Evolutionary conservation across 495 filamentous ascomycete genomes (phyloP).

Genomic region (Opeltia flavorubescens): DNA sequence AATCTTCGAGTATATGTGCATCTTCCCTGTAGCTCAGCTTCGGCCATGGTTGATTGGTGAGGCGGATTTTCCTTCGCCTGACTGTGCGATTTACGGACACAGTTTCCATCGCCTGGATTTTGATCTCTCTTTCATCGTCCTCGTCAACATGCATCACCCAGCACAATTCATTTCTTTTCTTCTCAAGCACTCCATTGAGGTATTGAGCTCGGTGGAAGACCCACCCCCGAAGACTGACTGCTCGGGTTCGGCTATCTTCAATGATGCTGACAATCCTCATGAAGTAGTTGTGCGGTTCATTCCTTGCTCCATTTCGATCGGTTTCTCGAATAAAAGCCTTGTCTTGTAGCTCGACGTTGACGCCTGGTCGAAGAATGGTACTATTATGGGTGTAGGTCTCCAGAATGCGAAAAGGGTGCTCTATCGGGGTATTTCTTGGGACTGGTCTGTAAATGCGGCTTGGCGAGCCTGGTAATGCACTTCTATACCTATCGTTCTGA

Average conservation of each 20-base stretch:
- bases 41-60: conserved; percentile 39
- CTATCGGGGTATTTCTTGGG: conserved; percentile 4
- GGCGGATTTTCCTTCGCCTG: conserved; percentile 25
- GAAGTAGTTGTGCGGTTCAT: conserved; percentile 18
- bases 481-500: background rate
- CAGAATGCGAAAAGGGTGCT: conserved; percentile 3
- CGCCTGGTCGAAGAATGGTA: conserved; percentile 14
- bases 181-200: conserved; percentile 26
- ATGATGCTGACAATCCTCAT: conserved; percentile 28
- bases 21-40: conserved; percentile 18
- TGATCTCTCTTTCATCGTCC: conserved; percentile 23
- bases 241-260: conserved; percentile 12
- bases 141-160: conserved; percentile 32
- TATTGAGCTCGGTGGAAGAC: conserved; percentile 23
- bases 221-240: conserved; percentile 26
- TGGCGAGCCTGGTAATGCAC: background rate
- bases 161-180: conserved; percentile 39
- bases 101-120: conserved; percentile 32
- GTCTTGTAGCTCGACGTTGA: conserved; percentile 23
- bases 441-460: background rate
- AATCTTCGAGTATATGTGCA: conserved; percentile 1
- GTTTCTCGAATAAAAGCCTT: background rate
- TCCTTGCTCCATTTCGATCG: background rate
- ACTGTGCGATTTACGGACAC: conserved; percentile 23
- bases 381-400: conserved; percentile 12